Conservation (phyloP, 2,329 filamentous ascomycete species). For the Plectosphaerella plurivora region DNA sequence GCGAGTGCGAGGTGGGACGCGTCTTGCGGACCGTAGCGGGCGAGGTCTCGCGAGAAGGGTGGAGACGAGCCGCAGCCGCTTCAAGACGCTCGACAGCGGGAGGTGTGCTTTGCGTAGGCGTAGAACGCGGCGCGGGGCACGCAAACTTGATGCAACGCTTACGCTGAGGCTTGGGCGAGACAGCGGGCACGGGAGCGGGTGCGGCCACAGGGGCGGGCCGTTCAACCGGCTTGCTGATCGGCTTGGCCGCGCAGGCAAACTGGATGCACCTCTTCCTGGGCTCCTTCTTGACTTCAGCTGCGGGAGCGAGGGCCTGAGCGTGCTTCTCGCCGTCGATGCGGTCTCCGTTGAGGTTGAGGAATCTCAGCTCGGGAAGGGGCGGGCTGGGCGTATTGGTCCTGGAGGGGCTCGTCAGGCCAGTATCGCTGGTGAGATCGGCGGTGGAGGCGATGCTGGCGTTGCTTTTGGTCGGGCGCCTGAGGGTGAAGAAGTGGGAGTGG, state of each 20-base stretch:
- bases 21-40: constrained; percentile 20
- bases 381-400: constrained; percentile 85
- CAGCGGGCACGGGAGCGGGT: constrained; percentile 17
- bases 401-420: constrained; percentile 84
- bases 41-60: constrained; percentile 3
- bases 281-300: constrained; percentile 14
- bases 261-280: constrained; percentile 83
- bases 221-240: constrained; percentile 31
- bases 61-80: constrained; percentile 5
- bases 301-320: constrained; percentile 9
- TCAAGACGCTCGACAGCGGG: constrained; percentile 18
- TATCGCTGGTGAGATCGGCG: constrained; percentile 91
- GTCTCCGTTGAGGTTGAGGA: constrained; percentile 32
- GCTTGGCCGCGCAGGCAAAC: constrained; percentile 76
- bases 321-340: constrained; percentile 20
- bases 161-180: constrained; percentile 25
- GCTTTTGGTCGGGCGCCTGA: constrained; percentile 68
- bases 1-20: constrained; percentile 16
- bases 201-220: constrained; percentile 26
- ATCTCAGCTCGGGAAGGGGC: constrained; percentile 60
- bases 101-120: constrained; percentile 32
- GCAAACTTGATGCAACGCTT: constrained; percentile 72
- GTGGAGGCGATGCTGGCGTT: constrained; percentile 78
- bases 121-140: constrained; percentile 52
- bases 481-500: constrained; percentile 27